phyloP scores from a whole-genome alignment of 1,139 yeast genomes.

The Candida sp. region DNA sequence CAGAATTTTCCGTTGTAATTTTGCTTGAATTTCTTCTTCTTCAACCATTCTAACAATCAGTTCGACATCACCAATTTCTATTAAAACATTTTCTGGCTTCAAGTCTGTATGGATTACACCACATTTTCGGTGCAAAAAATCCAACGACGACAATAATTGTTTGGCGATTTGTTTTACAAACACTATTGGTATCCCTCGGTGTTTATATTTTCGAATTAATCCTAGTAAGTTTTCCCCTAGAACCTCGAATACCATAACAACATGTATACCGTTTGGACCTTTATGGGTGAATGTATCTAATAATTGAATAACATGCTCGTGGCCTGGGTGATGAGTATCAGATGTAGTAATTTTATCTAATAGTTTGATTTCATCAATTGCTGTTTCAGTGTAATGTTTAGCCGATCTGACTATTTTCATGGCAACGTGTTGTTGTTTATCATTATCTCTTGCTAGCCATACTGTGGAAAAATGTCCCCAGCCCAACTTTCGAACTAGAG shows the following conservation, averaged over 20 bases:
- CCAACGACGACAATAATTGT: constrained; percentile 73
- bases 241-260: constrained; percentile 87
- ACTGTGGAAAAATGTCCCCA: constrained; percentile 54
- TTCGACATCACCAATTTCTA: constrained; percentile 78
- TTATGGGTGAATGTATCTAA: constrained; percentile 64
- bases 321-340: constrained; percentile 61
- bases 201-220: constrained; percentile 62
- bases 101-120: constrained; percentile 92
- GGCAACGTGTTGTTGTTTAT: constrained; percentile 66
- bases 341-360: constrained; percentile 45
- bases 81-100: constrained; percentile 85
- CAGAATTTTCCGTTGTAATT: constrained; percentile 34
- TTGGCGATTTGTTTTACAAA: constrained; percentile 80
- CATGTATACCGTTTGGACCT: constrained; percentile 76
- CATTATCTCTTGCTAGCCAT: constrained; percentile 53
- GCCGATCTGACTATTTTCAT: constrained; percentile 81
- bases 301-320: constrained; percentile 59
- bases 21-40: constrained; percentile 48
- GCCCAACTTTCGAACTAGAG: constrained; percentile 66
- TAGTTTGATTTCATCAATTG: constrained; percentile 76
- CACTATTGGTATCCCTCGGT: constrained; percentile 70
- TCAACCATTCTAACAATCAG: constrained; percentile 58
- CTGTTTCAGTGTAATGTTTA: constrained; percentile 76
- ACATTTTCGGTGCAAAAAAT: constrained; percentile 78
- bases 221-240: constrained; percentile 80